Conservation (phyloP, 805 yeast genomes). For the Nakazawaea ishiwadae region DNA sequence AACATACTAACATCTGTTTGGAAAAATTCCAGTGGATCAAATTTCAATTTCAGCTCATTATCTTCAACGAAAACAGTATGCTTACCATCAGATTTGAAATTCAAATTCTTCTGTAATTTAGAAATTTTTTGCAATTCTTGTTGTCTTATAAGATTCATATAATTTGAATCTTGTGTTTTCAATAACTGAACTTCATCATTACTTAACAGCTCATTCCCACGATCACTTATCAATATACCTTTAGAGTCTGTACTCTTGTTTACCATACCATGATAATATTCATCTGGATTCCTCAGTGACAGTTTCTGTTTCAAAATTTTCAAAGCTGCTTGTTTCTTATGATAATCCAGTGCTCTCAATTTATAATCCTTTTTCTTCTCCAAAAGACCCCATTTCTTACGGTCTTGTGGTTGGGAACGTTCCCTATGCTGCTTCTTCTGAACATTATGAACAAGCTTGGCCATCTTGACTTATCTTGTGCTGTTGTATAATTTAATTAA, state of each 20-base stretch:
- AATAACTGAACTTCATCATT: conserved; percentile 76
- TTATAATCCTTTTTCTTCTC: conserved; percentile 89
- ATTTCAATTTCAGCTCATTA: conserved; percentile 47
- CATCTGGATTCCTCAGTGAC: conserved; percentile 81
- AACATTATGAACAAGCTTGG: conserved; percentile 78
- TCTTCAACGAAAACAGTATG: conserved; percentile 85
- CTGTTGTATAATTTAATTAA: background rate
- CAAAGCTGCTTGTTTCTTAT: conserved; percentile 56
- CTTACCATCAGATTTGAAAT: conserved; percentile 56
- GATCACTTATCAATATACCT: conserved; percentile 64
- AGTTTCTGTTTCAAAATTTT: conserved; percentile 74
- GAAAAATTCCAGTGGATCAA: conserved; percentile 63
- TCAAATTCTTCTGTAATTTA: conserved; percentile 44
- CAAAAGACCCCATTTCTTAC: conserved; percentile 75
- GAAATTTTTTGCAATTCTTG: conserved; percentile 64
- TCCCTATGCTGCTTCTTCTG: conserved; percentile 97
- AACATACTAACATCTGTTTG: conserved; percentile 65
- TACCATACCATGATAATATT: conserved; percentile 93
- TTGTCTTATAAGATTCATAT: conserved; percentile 71
- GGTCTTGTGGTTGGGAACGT: conserved; percentile 76
- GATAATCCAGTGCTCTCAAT: conserved; percentile 51
- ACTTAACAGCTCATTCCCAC: conserved; percentile 56
- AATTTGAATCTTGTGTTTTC: conserved; percentile 88
- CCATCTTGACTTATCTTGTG: conserved; percentile 40
- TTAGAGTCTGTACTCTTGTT: conserved; percentile 57